Conservation (phyloP, 768 basidiomycete species). For the Fomitopsis serialis region DNA sequence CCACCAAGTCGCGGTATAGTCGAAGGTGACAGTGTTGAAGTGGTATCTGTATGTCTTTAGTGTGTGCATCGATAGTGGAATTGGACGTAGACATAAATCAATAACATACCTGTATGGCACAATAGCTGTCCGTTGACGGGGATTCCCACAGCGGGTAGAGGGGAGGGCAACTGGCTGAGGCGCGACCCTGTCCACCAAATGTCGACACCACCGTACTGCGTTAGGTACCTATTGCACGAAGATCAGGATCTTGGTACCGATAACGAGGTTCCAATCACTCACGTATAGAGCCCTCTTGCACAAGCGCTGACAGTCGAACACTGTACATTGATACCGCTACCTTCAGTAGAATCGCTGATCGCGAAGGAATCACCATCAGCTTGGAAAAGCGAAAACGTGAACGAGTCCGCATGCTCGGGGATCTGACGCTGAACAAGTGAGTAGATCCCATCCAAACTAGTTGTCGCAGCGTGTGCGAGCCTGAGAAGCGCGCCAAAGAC, state of each 20-base stretch:
- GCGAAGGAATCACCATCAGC: conserved; percentile 27
- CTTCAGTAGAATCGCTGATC: conserved; percentile 20
- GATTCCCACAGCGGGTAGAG: conserved; percentile 25
- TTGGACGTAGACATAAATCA: neutral
- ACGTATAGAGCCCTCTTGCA: conserved; percentile 34
- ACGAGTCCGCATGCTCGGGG: conserved; percentile 26
- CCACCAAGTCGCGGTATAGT: conserved; percentile 35
- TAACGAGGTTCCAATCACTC: conserved; percentile 4
- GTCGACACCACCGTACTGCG: conserved; percentile 30
- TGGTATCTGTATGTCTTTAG: conserved; percentile 8
- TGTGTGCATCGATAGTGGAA: neutral
- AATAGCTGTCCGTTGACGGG: conserved; percentile 27
- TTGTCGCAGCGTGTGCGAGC: neutral
- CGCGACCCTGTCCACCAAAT: conserved; percentile 41
- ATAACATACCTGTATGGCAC: conserved; percentile 27
- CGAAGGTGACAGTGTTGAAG: conserved; percentile 38
- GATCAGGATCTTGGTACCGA: neutral
- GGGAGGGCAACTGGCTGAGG: conserved; percentile 24
- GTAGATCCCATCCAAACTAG: conserved; percentile 25
- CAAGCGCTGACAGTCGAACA: conserved; percentile 33
- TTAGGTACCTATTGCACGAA: conserved; percentile 25
- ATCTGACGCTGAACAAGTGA: conserved; percentile 29
- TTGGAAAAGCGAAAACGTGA: conserved; percentile 24
- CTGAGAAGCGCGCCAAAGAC: neutral
- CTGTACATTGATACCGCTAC: conserved; percentile 20